Percentiles rank a stretch among this genome's conserved stretches.
phyloP scores from a whole-genome alignment of 2,329 filamentous ascomycete genomes.

The Apiospora marii region DNA sequence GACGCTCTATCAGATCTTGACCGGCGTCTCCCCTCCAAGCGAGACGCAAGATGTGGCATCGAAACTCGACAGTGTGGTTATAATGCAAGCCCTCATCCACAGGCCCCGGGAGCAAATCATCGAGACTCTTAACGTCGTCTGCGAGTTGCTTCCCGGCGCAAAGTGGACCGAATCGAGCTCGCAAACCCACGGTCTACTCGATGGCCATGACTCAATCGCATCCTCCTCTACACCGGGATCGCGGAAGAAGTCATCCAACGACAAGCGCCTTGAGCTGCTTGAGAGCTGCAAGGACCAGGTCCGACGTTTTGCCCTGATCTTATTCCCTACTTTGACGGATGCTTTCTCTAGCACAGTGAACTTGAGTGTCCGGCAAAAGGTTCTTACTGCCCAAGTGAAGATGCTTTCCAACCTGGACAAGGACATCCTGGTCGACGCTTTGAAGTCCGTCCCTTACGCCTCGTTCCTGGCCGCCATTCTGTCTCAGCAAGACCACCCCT shows the following conservation, averaged over 20 bases:
- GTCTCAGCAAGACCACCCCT: constrained; percentile 91
- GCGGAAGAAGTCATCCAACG: constrained; percentile 68
- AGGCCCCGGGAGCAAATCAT: constrained; percentile 94
- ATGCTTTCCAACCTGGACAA: constrained; percentile 97
- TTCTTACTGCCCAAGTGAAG: constrained; percentile 93
- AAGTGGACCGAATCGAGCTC: constrained; percentile 60
- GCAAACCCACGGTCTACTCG: constrained; percentile 39
- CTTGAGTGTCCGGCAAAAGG: constrained; percentile 90
- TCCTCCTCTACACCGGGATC: constrained; percentile 48
- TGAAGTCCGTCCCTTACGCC: constrained; percentile 90
- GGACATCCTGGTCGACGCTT: constrained; percentile 81
- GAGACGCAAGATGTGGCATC: constrained; percentile 79
- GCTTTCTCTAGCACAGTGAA: constrained; percentile 99
- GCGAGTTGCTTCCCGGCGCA: constrained; percentile 85
- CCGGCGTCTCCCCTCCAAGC: constrained; percentile 88
- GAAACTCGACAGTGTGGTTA: constrained; percentile 94
- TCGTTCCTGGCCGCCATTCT: constrained; percentile 95
- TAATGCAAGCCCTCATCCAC: constrained; percentile 98
- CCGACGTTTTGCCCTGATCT: constrained; percentile 88
- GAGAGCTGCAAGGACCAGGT: constrained; percentile 86
- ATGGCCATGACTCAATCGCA: constrained; percentile 49
- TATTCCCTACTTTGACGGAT: constrained; percentile 94
- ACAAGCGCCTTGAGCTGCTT: constrained; percentile 83
- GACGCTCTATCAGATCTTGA: constrained; percentile 96
- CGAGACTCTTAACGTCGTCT: constrained; percentile 96